Conservation (phyloP, 2,329 filamentous ascomycete species). For the Fusarium irregulare region DNA sequence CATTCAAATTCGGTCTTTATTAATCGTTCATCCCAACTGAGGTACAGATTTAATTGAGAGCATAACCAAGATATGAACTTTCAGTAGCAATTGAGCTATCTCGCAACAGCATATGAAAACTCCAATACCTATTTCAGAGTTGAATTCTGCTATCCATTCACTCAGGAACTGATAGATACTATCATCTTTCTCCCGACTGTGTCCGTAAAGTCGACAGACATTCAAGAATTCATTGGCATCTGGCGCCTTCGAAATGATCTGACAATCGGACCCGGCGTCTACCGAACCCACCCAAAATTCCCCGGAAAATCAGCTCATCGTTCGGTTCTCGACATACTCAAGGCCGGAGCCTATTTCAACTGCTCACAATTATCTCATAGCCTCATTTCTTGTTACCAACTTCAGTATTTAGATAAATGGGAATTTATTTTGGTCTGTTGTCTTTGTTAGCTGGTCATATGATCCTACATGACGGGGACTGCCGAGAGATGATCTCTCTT, state of each 20-base stretch:
- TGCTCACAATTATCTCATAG: not conserved
- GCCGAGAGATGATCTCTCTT: not conserved
- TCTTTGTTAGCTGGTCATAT: not conserved
- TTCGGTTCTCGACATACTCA: constrained; percentile 9
- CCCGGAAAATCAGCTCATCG: constrained; percentile 30
- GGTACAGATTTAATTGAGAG: too few species aligned
- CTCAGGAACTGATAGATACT: too few species aligned
- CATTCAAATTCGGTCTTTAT: not conserved
- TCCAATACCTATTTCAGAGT: too few species aligned
- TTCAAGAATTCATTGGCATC: not conserved
- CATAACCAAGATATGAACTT: too few species aligned
- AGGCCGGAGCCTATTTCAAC: not conserved
- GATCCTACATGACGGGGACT: not conserved
- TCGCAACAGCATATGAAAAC: too few species aligned
- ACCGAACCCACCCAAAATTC: constrained; percentile 27
- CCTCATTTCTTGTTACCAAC: too few species aligned
- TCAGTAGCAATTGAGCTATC: too few species aligned
- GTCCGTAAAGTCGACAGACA: constrained; percentile 1
- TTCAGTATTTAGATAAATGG: too few species aligned
- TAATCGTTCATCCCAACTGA: too few species aligned
- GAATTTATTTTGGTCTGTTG: not conserved
- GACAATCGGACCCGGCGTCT: constrained; percentile 30
- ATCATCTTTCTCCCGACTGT: not conserved
- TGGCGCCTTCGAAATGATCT: constrained; percentile 12
- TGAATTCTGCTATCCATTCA: too few species aligned